Evolutionary conservation across 2,329 filamentous ascomycete species (phyloP).

Genomic region (Hyphodiscus sp.): DNA sequence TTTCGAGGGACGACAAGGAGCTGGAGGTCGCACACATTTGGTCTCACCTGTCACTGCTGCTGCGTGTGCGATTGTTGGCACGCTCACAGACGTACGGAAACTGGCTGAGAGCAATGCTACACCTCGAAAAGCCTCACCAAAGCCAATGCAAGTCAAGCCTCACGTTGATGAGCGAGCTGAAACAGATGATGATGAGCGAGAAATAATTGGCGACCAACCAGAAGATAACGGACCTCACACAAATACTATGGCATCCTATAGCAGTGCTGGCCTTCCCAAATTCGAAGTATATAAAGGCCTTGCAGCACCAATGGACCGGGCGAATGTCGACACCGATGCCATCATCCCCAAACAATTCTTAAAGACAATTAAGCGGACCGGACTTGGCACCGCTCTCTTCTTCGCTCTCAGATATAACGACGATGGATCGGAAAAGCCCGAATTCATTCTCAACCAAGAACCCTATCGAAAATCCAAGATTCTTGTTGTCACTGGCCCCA

Average conservation of each 20-base stretch:
- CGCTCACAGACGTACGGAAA: slow-evolving; percentile 85
- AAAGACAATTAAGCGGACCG: slow-evolving; percentile 97
- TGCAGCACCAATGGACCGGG: slow-evolving; percentile 77
- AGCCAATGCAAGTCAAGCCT: slow-evolving; percentile 33
- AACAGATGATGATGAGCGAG: slow-evolving; percentile 45
- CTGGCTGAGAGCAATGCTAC: slow-evolving; percentile 52
- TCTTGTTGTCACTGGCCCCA: slow-evolving; percentile 81
- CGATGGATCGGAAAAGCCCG: slow-evolving; percentile 66
- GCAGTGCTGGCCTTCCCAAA: slow-evolving; percentile 65
- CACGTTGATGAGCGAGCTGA: slow-evolving; percentile 47
- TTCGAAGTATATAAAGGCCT: slow-evolving; percentile 81
- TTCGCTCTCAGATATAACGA: slow-evolving; percentile 72
- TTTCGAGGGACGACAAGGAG: slow-evolving; percentile 94
- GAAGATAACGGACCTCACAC: slow-evolving; percentile 59
- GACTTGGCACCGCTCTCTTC: slow-evolving; percentile 84
- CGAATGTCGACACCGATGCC: slow-evolving; percentile 97
- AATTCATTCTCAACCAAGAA: slow-evolving; percentile 86
- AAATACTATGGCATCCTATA: slow-evolving; percentile 48
- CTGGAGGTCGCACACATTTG: slow-evolving; percentile 82
- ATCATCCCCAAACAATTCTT: slow-evolving; percentile 99
- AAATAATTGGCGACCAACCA: slow-evolving; percentile 49
- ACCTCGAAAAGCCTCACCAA: slow-evolving; percentile 20
- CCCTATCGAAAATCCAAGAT: slow-evolving; percentile 82
- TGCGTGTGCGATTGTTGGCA: slow-evolving; percentile 81
- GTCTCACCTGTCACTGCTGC: slow-evolving; percentile 98